Base-by-base conservation (phyloP, 805 yeast species). In the Saturnispora sekii region DNA sequence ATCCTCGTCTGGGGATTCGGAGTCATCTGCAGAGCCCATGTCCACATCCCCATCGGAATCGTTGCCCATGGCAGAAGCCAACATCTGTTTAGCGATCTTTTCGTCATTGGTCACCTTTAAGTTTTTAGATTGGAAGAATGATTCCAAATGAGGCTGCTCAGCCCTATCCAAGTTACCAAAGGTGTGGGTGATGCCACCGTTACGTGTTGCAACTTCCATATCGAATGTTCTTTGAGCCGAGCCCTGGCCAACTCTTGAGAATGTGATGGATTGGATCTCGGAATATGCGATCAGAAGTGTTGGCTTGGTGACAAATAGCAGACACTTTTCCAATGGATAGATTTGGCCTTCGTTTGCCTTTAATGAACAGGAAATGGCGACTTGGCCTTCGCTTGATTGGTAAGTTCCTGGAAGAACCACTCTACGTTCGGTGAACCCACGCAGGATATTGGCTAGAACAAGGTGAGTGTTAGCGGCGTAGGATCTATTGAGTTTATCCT, bases 281-380 rank as follows among this genome's bases (percentile, higher is more conserved):
- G 84, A 69, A 62, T 77, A 84, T 46, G 97, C 95, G 51, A 93
- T 84, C 62, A 84, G 84, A 35, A 93, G 77, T 0, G 97, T 88
- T 38, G 98, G 96, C 62, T 93, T 93, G 18, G 96, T 88, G 40
- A 90, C 81, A 60, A 93, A 90, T 50, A 93, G 66, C 59, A 93
- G 77, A 45, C 95, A 84, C 64, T 86, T 84, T 52, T 93, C 98
- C 48, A 93, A 73, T n/a, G 95, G 87, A 63, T 85, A 93, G 48
- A 93, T 66, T 55, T 88, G 84, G 28, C 98, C 97, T 68, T 93
- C 97, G 41, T 85, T 83, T 0, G 97, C 97, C 64, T 90, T 93
- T 54, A 86, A 75, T 6, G 97, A 86, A 66, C 97, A 90, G 16
- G 87, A 74, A 28, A 93, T 83, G 4, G 95, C 96, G 11, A 95